Conservation (phyloP, 305 asterid genomes). For the Fraxinus albicans region DNA sequence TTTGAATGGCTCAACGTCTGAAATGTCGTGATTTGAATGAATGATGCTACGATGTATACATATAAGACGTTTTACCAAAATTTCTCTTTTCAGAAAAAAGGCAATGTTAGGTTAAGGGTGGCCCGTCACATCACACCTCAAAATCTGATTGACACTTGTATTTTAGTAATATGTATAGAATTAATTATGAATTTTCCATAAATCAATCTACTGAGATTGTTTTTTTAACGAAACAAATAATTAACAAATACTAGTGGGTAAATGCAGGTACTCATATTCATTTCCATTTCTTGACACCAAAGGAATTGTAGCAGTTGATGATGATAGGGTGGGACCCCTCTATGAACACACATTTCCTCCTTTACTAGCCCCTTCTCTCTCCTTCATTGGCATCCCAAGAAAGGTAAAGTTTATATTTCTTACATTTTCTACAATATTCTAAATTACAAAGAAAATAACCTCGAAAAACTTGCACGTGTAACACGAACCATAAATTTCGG, state of each 20-base stretch:
- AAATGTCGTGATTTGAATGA: background rate
- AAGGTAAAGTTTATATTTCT: slow-evolving; percentile 45
- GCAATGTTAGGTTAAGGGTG: background rate
- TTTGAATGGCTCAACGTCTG: background rate
- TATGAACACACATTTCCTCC: slow-evolving; percentile 94
- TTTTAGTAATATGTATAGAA: background rate
- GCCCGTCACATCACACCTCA: background rate
- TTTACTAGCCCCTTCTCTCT: slow-evolving; percentile 76
- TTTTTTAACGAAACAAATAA: background rate
- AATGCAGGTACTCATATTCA: slow-evolving; percentile 76
- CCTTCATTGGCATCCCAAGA: slow-evolving; percentile 82
- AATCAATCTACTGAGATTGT: background rate
- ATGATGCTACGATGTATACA: too few relatives aligned
- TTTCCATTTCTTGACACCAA: slow-evolving; percentile 95
- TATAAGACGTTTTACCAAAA: background rate
- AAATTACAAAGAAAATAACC: background rate
- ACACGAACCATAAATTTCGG: background rate
- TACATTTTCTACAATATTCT: background rate
- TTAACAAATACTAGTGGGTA: slow-evolving; percentile 16
- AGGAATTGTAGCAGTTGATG: slow-evolving; percentile 77
- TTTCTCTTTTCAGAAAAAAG: background rate
- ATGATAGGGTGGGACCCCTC: slow-evolving; percentile 86
- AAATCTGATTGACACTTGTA: background rate
- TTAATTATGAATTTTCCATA: background rate
- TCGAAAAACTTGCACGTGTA: background rate